Evolutionary conservation across 768 basidiomycete genomes (phyloP).

Genomic region (Filobasidium wieringae): DNA sequence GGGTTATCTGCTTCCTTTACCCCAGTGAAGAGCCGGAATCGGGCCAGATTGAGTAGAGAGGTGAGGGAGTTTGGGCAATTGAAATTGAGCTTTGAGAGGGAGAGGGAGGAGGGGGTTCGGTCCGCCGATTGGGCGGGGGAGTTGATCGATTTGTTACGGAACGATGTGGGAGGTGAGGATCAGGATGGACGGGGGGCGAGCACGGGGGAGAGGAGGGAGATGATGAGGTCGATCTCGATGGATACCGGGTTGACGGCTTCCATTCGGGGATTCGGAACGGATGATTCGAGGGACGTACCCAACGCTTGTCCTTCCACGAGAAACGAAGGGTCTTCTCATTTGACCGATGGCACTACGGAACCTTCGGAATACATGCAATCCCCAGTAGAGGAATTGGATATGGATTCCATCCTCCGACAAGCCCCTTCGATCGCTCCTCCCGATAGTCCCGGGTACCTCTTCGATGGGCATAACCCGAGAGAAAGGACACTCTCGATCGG

Average conservation of each 20-base stretch:
- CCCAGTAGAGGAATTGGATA: neutral
- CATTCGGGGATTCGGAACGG: no score
- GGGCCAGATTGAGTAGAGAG: neutral
- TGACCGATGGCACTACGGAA: neutral
- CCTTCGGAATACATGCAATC: neutral
- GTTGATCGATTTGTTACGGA: neutral
- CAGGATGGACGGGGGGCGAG: neutral
- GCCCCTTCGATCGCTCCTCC: neutral
- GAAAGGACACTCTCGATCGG: neutral
- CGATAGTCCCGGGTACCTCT: neutral
- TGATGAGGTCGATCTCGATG: neutral
- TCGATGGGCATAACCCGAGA: neutral
- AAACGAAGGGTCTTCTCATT: neutral
- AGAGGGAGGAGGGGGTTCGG: neutral
- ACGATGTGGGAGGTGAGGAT: neutral
- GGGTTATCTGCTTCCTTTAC: no score
- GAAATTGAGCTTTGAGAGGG: neutral
- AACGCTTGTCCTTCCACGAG: neutral
- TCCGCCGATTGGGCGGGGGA: neutral
- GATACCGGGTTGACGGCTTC: neutral
- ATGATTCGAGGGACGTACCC: no score
- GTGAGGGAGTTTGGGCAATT: neutral
- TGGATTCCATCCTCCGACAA: neutral
- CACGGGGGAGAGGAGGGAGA: neutral
- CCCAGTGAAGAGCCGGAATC: neutral